These are phyloP conservation scores for Populus trichocarpa DNA, from an alignment of 441 rosid species.

Conservation along the genomic window DNA sequence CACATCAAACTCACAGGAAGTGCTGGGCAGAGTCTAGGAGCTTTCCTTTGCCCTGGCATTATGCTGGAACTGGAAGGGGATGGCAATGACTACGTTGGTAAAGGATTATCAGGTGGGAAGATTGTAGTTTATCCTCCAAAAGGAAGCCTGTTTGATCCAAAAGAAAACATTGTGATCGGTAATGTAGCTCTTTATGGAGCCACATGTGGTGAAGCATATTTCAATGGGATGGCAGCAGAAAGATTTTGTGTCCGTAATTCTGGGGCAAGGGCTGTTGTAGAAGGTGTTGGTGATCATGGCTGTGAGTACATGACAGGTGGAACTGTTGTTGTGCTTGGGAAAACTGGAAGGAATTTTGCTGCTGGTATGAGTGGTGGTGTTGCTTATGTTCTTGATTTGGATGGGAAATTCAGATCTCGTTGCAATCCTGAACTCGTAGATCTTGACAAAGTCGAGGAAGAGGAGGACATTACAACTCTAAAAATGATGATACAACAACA, in stretches of 20 bases:
- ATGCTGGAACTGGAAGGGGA: conserved; percentile 97
- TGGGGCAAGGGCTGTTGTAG: conserved; percentile 98
- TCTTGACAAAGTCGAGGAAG: conserved; percentile 95
- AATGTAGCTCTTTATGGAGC: conserved; percentile 99
- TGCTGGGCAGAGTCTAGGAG: conserved; percentile 99
- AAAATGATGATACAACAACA: conserved; percentile 99
- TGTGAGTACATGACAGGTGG: conserved; percentile 99
- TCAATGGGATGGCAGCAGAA: conserved; percentile 99
- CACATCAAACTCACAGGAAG: conserved; percentile 91
- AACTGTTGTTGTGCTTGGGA: conserved; percentile 93
- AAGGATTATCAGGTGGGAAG: conserved; percentile 99
- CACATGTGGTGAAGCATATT: conserved; percentile 89
- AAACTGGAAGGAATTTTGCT: conserved; percentile 99
- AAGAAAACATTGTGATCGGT: conserved; percentile 97
- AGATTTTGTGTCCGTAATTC: conserved; percentile 99
- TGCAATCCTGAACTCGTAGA: conserved; percentile 95
- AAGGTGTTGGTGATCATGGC: conserved; percentile 99
- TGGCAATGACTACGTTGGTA: conserved; percentile 97
- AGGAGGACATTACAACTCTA: conserved; percentile 81
- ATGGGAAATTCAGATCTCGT: conserved; percentile 75
- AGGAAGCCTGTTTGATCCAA: conserved; percentile 91
- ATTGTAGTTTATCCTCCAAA: conserved; percentile 93
- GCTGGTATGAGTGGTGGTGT: conserved; percentile 99
- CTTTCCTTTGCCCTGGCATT: conserved; percentile 96
- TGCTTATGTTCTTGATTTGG: conserved; percentile 90